Conservation (phyloP, 139 green algal genomes). For the Chlamydomonas sphaeroides region DNA sequence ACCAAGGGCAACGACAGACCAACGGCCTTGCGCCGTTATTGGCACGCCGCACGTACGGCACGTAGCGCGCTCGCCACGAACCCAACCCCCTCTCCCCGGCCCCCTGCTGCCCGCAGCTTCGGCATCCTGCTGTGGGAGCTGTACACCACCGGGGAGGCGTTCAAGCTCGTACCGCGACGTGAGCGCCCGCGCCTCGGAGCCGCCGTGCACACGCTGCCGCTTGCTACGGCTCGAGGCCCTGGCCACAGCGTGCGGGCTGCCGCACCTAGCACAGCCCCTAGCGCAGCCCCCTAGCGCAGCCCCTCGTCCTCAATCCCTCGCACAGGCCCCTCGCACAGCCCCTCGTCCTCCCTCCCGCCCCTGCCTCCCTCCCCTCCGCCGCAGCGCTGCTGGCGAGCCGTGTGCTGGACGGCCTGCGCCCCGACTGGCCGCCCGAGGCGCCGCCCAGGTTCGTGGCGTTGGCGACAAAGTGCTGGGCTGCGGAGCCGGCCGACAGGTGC, state of each 20-base stretch:
- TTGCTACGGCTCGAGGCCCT: not conserved
- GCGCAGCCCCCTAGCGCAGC: not conserved
- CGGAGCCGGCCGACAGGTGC: not conserved
- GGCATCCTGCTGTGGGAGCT: slow-evolving; percentile 25
- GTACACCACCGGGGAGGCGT: slow-evolving; percentile 25
- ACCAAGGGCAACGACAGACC: too few species aligned
- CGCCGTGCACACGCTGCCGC: not conserved
- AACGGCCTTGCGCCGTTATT: too few species aligned
- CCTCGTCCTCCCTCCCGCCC: not conserved
- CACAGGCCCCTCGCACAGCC: not conserved
- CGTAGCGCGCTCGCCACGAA: not conserved
- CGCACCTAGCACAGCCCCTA: too few species aligned
- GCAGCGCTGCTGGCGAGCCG: slow-evolving; percentile 3
- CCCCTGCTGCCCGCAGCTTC: not conserved
- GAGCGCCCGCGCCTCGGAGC: not conserved
- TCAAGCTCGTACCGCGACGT: slow-evolving; percentile 15
- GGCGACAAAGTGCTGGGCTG: slow-evolving; percentile 1
- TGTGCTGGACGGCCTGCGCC: slow-evolving; percentile 19
- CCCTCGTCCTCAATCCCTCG: too few species aligned
- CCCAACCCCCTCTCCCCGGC: not conserved
- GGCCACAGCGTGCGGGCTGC: too few species aligned
- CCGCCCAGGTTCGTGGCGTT: not conserved
- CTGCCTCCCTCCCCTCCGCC: not conserved
- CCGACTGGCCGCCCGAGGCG: slow-evolving; percentile 16
- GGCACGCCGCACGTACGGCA: too few species aligned